Conservation (phyloP, 2,329 filamentous ascomycete species). For the Drechslerella dactyloides region DNA sequence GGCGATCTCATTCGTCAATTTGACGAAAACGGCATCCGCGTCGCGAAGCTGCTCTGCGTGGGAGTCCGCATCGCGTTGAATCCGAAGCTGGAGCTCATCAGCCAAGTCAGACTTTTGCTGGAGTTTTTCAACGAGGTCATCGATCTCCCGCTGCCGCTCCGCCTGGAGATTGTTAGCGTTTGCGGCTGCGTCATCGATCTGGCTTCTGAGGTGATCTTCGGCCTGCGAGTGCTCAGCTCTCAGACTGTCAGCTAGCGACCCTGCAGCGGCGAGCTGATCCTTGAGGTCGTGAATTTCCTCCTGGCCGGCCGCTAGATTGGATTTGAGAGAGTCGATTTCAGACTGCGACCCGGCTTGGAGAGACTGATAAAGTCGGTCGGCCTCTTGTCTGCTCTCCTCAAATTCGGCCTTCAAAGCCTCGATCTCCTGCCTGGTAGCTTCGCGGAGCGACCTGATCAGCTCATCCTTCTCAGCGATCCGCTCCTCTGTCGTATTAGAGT, state of each 20-base stretch:
- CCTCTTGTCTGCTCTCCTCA: slow-evolving; percentile 31
- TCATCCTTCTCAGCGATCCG: slow-evolving; percentile 34
- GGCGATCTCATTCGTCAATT: slow-evolving; percentile 24
- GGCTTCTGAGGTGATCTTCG: slow-evolving; percentile 40
- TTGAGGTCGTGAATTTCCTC: slow-evolving; percentile 20
- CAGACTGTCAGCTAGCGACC: slow-evolving; percentile 27
- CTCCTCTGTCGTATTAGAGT: slow-evolving; percentile 14
- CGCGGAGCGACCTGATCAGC: slow-evolving; percentile 35
- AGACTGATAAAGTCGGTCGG: slow-evolving; percentile 22
- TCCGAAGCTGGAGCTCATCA: slow-evolving; percentile 23
- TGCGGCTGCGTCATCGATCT: slow-evolving; percentile 36
- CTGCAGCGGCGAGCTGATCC: slow-evolving; percentile 30
- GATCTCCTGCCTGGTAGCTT: slow-evolving; percentile 35
- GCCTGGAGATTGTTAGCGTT: slow-evolving; percentile 28
- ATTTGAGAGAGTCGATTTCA: slow-evolving; percentile 30
- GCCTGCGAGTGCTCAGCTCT: slow-evolving; percentile 32
- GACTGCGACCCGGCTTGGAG: slow-evolving; percentile 19
- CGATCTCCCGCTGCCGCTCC: slow-evolving; percentile 39
- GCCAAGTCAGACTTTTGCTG: slow-evolving; percentile 26
- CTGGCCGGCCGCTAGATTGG: slow-evolving; percentile 13
- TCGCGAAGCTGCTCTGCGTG: slow-evolving; percentile 27
- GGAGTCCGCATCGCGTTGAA: slow-evolving; percentile 23
- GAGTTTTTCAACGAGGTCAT: slow-evolving; percentile 33
- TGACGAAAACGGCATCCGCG: slow-evolving; percentile 16
- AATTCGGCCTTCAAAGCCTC: slow-evolving; percentile 38